These are phyloP conservation scores for Trichophyton simii DNA, from an alignment of 2,329 filamentous ascomycete species.

Conservation along the genomic window DNA sequence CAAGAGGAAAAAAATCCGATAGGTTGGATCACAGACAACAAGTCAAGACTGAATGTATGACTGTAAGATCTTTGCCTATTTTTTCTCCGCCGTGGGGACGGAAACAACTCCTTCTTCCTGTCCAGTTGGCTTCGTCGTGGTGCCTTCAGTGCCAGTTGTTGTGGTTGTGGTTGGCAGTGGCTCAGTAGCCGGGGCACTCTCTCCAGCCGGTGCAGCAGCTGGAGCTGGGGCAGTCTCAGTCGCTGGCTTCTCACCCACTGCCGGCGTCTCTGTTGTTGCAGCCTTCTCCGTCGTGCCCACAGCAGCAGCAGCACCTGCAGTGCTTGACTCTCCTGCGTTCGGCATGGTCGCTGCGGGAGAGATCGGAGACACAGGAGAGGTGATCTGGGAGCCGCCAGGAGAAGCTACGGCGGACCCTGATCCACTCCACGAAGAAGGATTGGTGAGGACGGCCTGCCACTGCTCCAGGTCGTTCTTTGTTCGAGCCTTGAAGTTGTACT, in stretches of 20 bases:
- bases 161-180: not conserved
- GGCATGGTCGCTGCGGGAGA: not conserved
- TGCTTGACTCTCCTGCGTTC: not conserved
- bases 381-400: not conserved
- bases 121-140: not conserved
- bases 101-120: conserved; percentile 3
- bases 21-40: no score
- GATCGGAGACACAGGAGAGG: conserved; percentile 4
- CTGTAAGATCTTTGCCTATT: not conserved
- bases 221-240: not conserved
- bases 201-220: not conserved
- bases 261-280: not conserved
- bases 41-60: no score
- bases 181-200: not conserved
- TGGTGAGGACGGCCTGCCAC: conserved; percentile 41
- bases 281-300: not conserved
- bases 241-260: not conserved
- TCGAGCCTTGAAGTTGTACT: conserved; percentile 79
- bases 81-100: not conserved
- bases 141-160: not conserved
- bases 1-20: no score
- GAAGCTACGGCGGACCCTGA: not conserved
- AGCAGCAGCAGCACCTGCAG: not conserved
- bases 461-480: conserved; percentile 66
- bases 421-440: not conserved